phyloP scores from a whole-genome alignment of 2,329 filamentous ascomycete species.

The Aspergillus sp. region DNA sequence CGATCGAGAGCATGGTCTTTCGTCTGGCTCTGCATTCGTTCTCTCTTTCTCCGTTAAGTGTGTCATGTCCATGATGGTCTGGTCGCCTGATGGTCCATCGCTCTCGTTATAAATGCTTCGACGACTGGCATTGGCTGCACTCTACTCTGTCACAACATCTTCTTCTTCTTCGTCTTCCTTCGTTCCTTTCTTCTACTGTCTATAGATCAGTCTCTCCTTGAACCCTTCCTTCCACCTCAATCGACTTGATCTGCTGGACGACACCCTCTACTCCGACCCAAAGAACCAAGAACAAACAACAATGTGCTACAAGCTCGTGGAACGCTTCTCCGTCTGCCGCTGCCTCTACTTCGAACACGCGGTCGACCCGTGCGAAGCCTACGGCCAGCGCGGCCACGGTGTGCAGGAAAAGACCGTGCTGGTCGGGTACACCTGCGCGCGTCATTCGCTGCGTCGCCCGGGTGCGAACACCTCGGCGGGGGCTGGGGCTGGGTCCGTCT shows the following conservation, averaged over 20 bases:
- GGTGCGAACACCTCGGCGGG: background rate
- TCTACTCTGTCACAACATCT: too few species aligned
- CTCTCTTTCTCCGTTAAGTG: background rate
- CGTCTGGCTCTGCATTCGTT: background rate
- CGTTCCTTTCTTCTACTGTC: conserved; percentile 3
- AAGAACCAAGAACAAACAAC: conserved; percentile 27
- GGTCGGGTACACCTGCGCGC: conserved; percentile 75
- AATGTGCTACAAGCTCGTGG: conserved; percentile 87
- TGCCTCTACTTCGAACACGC: conserved; percentile 88
- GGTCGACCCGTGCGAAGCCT: conserved; percentile 75
- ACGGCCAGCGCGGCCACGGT: conserved; percentile 69
- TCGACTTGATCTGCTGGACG: background rate
- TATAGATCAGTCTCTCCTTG: conserved; percentile 3
- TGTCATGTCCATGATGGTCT: conserved; percentile 5
- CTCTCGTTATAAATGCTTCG: conserved; percentile 1
- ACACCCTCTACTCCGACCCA: background rate
- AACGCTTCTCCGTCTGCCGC: conserved; percentile 81
- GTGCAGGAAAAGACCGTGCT: conserved; percentile 74
- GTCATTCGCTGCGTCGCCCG: conserved; percentile 42
- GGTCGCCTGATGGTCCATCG: conserved; percentile 7
- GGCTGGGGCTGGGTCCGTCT: conserved; percentile 4
- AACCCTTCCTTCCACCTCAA: background rate
- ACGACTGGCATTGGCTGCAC: background rate
- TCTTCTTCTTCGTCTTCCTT: conserved; percentile 3
- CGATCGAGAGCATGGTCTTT: conserved; percentile 1